Evolutionary conservation across 495 filamentous ascomycete genomes (phyloP).

Genomic region (Podospora pseudopauciseta): DNA sequence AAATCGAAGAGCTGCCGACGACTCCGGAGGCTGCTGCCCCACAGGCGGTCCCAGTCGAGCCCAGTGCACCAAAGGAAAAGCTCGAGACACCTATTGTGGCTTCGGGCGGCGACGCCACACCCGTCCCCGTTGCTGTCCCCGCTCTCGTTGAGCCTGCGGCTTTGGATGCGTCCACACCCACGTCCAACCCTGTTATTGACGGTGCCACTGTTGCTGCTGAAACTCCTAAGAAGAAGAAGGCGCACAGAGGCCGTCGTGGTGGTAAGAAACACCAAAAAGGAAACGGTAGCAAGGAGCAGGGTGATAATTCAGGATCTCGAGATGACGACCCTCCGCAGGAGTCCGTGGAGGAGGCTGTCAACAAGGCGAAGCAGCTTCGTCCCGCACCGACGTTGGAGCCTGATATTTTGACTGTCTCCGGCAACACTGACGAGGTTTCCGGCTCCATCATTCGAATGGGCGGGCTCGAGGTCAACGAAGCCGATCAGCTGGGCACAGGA

Average conservation of each 20-base stretch:
- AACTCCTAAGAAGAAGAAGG: conserved; percentile 65
- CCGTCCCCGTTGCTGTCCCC: background rate
- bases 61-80: background rate
- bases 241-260: conserved; percentile 75
- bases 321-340: conserved; percentile 37
- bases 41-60: background rate
- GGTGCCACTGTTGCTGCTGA: conserved; percentile 38
- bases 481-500: conserved; percentile 70
- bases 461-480: conserved; percentile 67
- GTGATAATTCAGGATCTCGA: conserved; percentile 39
- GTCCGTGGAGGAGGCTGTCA: conserved; percentile 44
- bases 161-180: conserved; percentile 7
- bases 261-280: conserved; percentile 68
- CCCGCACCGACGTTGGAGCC: conserved; percentile 52
- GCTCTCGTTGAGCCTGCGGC: background rate
- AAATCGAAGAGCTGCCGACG: background rate
- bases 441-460: conserved; percentile 65
- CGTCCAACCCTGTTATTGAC: conserved; percentile 21
- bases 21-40: background rate
- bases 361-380: conserved; percentile 43
- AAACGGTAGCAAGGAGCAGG: conserved; percentile 35
- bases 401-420: conserved; percentile 50
- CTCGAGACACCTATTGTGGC: background rate
- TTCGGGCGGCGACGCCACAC: background rate
- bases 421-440: conserved; percentile 52